Percentiles rank a stretch among this genome's conserved stretches.
Conservation (phyloP, 768 basidiomycete genomes). For the Tulasnella sp. region DNA sequence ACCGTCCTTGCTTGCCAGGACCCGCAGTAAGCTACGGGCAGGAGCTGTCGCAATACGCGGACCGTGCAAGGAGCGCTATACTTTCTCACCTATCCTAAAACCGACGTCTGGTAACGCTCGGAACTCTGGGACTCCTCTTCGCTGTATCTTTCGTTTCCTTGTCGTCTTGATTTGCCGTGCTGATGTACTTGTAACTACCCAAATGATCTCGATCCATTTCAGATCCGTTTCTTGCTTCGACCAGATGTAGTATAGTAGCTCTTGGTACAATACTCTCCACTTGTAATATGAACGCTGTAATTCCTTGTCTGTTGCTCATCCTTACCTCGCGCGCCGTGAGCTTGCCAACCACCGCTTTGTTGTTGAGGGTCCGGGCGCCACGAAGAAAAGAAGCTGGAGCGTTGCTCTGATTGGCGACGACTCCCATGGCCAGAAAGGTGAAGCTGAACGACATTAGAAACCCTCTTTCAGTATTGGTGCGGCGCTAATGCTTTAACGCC, state of each 20-base stretch:
- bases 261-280: neutral
- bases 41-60: neutral
- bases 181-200: neutral
- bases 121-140: neutral
- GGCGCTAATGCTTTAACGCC: no score
- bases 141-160: neutral
- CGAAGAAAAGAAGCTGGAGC: no score
- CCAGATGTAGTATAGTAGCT: neutral
- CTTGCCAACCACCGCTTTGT: no score
- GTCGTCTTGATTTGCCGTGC: neutral
- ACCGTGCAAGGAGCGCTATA: neutral
- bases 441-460: no score
- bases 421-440: no score
- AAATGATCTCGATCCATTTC: no score
- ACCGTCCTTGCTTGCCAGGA: neutral
- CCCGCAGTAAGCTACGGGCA: neutral
- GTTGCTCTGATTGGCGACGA: no score
- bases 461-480: no score
- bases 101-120: neutral
- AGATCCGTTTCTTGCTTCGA: neutral
- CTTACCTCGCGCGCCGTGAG: neutral
- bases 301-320: neutral
- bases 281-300: neutral
- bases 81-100: no score
- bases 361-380: no score